Evolutionary conservation across 2,329 filamentous ascomycete species (phyloP).

Genomic region (Alternaria panax): DNA sequence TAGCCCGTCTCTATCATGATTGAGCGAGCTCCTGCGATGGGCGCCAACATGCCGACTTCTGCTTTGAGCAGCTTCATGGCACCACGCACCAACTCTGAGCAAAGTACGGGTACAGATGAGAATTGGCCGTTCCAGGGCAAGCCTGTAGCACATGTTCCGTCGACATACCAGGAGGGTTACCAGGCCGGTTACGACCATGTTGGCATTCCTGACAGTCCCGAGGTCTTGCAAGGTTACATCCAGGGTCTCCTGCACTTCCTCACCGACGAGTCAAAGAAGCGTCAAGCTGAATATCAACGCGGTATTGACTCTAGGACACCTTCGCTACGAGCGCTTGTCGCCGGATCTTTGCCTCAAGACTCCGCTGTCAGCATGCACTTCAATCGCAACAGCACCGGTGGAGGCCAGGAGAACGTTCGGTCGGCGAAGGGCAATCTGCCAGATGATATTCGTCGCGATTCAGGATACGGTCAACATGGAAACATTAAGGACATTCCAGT

Average conservation of each 20-base stretch:
- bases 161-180: slow-evolving; percentile 50
- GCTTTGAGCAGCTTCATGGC: slow-evolving; percentile 21
- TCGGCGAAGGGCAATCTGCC: slow-evolving; percentile 18
- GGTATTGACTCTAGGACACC: slow-evolving; percentile 25
- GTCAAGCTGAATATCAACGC: slow-evolving; percentile 19
- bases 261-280: slow-evolving; percentile 35
- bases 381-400: slow-evolving; percentile 20
- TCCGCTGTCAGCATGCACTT: slow-evolving; percentile 40
- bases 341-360: slow-evolving; percentile 35
- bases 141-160: slow-evolving; percentile 31
- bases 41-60: slow-evolving; percentile 13
- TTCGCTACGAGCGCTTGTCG: slow-evolving; percentile 39
- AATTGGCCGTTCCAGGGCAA: slow-evolving; percentile 34
- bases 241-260: slow-evolving; percentile 44
- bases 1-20: slow-evolving; percentile 10
- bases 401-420: slow-evolving; percentile 38
- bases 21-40: slow-evolving; percentile 15
- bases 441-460: slow-evolving; percentile 20
- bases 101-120: slow-evolving; percentile 29
- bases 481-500: slow-evolving; percentile 16
- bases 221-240: slow-evolving; percentile 45
- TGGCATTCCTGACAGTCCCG: slow-evolving; percentile 41
- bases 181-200: slow-evolving; percentile 48
- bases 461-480: slow-evolving; percentile 23
- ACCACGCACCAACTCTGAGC: slow-evolving; percentile 21